Base-by-base conservation (phyloP, 306 rosid species). In the Rubus parviflorus region DNA sequence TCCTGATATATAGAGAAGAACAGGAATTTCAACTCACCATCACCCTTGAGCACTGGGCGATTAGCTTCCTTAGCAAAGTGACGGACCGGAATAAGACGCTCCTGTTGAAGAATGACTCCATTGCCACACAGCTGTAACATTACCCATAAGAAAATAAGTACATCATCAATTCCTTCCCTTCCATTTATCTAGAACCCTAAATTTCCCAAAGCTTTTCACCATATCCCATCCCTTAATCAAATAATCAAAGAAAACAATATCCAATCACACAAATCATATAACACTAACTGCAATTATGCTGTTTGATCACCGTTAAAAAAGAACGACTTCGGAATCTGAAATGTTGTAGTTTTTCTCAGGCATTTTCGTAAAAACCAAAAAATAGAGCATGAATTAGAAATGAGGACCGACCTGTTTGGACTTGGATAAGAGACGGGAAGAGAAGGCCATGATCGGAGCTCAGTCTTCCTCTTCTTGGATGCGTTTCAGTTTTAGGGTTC, bases 11-110 rank as follows among this genome's bases (percentile, higher is more conserved):
- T 3, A 4, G 7, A 20, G 14, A 58, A 58, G 40, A 20, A 35
- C 11, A 75, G 38, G 60, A 47, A 10, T n/a, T 22, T 66, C 49
- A 57, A 79, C 97, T 88, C 83, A 95, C 99, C 81, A 76, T 92
- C 99, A 82, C 99, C 99, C 91, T 92, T 89, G 4, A 95, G 90
- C 38, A 85, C 68, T 25, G 91, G 86, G 65, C 86, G 94, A 52
- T 73, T 78, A 54, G 98, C 81, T 82, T 78, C 93, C 80, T 92
- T 82, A 61, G 97, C 97, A 75, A 84, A 95, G 87, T 72, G 79
- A 68, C 99, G 97, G 64, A 88, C 91, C 6, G 90, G 93, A 87
- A 91, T 68, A 47, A 87, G 86, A 86, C 79, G 72, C 74, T 88
- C 93, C 83, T 81, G 93, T 41, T 85, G 96, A 47, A 92, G 73